Conservation (phyloP, 2,329 filamentous ascomycete genomes). For the Neonectria neomacrospora region DNA sequence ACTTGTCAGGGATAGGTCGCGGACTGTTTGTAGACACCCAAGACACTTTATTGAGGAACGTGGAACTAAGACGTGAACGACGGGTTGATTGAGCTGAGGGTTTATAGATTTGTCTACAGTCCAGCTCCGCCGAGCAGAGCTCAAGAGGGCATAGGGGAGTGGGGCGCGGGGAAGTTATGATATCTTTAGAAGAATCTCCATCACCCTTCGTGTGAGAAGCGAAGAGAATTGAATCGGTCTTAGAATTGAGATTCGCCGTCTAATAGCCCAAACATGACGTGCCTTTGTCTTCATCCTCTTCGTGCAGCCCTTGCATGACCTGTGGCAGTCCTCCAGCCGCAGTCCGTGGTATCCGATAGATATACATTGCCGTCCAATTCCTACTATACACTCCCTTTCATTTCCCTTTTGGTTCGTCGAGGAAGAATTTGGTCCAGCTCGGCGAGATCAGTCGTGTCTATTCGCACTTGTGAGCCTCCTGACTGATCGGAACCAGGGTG, state of each 20-base stretch:
- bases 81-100: not conserved
- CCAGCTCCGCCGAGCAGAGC: not conserved
- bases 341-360: conserved; percentile 42
- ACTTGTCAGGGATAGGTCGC: not conserved
- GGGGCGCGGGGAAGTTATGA: not conserved
- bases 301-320: conserved; percentile 22
- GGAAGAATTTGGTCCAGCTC: conserved; percentile 12
- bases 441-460: conserved; percentile 35
- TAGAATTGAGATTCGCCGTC: conserved; percentile 40
- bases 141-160: not conserved
- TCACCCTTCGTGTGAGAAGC: not conserved
- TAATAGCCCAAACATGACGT: conserved; percentile 30
- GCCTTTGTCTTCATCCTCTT: conserved; percentile 16
- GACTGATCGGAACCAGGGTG: not conserved
- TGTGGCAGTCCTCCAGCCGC: conserved; percentile 26
- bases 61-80: not conserved
- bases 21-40: not conserved
- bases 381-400: conserved; percentile 42
- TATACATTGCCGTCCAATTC: conserved; percentile 42
- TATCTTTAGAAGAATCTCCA: not conserved
- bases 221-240: conserved; percentile 22
- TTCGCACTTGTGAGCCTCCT: conserved; percentile 10
- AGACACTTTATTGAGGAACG: not conserved
- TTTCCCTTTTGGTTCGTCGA: conserved; percentile 25
- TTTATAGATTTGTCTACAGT: not conserved